Base-by-base conservation (phyloP, 1,139 yeast species). In the Citeromyces hawaiiensis region DNA sequence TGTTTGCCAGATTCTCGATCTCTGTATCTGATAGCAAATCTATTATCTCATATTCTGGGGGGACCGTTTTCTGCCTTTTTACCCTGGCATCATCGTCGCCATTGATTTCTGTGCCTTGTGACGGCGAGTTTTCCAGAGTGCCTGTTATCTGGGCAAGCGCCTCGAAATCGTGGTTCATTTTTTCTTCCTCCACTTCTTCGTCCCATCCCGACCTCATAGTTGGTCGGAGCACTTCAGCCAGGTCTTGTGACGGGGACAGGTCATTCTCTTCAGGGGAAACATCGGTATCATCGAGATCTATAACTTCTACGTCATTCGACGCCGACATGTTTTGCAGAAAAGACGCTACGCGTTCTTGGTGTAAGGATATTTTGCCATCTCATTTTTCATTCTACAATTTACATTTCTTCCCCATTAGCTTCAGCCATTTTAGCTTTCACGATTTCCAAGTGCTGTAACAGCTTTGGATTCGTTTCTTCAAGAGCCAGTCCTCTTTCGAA, bases 401-500 rank as follows among this genome's bases (percentile, higher is more conserved):
- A 27, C 30, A 50, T 11, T 27, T 35, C 42, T 51, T 68, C 79
- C 16, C 78, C 79, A 43, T 68, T 70, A 49, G 69, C 76, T 48
- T 66, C 72, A 37, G 63, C 61, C 21, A 71, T 68, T 48, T 68
- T 61, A 45, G 64, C 67, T 47, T 65, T 60, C 42, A 71, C 64
- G 14, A 64, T 60, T 32, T 59, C 63, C 49, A 71, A 60, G 49
- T 73, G 74, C 39, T 50, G 51, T 41, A 59, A 56, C 40, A 75
- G 47, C 43, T 69, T 68, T 2, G 58, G 58, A 41, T 83, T 77
- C 35, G 66, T 64, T 34, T 80, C 77, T 43, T 66, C 73, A 49
- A 79, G 69, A 3, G 82, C 66, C 44, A 83, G 63, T 0, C 96
- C 97, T 50, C 94, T 70, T 55, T 80, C 85, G 50, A 83, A 72